Base-by-base conservation (phyloP, 805 yeast species). In the Cyberlindnera sargentensis region DNA sequence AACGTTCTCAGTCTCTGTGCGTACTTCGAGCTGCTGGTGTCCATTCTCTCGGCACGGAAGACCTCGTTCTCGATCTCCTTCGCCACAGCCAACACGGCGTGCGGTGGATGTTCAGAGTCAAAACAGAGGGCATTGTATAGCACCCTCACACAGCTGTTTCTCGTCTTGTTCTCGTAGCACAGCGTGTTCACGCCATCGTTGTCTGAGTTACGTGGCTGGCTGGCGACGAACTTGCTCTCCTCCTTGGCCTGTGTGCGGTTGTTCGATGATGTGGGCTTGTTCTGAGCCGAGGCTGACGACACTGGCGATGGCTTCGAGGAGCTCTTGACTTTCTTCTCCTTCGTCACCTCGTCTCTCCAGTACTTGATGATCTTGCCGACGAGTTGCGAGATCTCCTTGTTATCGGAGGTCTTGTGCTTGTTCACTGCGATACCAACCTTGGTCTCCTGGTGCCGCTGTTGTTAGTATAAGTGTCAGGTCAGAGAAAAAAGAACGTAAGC, bases 371-470 rank as follows among this genome's bases (percentile, higher is more conserved):
- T 85, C 52, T 78, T 79, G 62, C 85, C 86, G 32, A 91, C 98
- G 34, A 84, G 65, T 2, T 72, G 65, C 9, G 82, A 70, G 37
- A 93, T 63, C 52, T 89, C 95, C 24, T 74, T 48, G 62, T 84
- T 86, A 29, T 65, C 58, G 38, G 80, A 78, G 7, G 85, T 66
- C 50, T 95, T 78, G 56, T 84, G 78, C 64, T 87, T 89, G 67
- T 93, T 93, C 35, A 93, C 97, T 7, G 90, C 91, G 15, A 93
- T 91, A 50, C 99, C 99, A n/a, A 93, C 91, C 63, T 88, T 89
- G 7, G 99, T 93, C 57, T 91, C 95, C 69, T 65, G 25, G 11
- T n/a, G 33, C 20, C 8, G 6, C 6, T 28, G 20, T 26, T 36
- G 40, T 37, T 37, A 37, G 40, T 30, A 15, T 15, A 15, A 15